Evolutionary conservation across 306 rosid genomes (phyloP).

Genomic region (Citrullus amarus): DNA sequence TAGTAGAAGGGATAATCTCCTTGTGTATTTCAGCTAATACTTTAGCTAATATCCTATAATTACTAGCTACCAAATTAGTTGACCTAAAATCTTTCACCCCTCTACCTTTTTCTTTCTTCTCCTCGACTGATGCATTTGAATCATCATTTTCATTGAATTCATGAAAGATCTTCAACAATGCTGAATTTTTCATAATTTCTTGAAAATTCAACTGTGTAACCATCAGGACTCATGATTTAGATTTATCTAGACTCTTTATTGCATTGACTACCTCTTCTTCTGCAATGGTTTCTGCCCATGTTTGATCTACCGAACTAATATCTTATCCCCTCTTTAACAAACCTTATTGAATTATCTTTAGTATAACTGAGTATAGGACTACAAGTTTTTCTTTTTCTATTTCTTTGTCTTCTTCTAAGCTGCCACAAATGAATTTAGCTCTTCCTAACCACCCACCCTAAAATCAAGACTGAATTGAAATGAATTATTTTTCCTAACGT

Average conservation of each 20-base stretch:
- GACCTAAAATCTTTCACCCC: no score
- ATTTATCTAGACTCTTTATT: no score
- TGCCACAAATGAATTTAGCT: not conserved
- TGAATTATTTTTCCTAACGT: not conserved
- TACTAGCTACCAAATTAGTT: not conserved
- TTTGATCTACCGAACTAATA: not conserved
- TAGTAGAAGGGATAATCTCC: not conserved
- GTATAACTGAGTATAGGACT: not conserved
- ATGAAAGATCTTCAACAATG: no score
- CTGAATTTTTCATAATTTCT: not conserved
- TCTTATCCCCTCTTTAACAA: not conserved
- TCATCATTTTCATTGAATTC: no score
- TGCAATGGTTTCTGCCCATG: not conserved
- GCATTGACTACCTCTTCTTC: not conserved
- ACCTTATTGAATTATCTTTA: not conserved
- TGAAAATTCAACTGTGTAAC: not conserved
- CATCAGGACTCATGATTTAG: not conserved
- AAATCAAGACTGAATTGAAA: not conserved
- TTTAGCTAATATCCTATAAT: not conserved
- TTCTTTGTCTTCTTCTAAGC: not conserved
- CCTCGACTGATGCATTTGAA: no score
- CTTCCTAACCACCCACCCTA: not conserved
- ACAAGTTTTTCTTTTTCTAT: not conserved
- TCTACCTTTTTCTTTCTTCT: no score
- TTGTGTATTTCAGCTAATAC: not conserved